These are phyloP conservation scores for Epichloe glyceriae DNA, from an alignment of 2,329 filamentous ascomycete species.

Conservation along the genomic window DNA sequence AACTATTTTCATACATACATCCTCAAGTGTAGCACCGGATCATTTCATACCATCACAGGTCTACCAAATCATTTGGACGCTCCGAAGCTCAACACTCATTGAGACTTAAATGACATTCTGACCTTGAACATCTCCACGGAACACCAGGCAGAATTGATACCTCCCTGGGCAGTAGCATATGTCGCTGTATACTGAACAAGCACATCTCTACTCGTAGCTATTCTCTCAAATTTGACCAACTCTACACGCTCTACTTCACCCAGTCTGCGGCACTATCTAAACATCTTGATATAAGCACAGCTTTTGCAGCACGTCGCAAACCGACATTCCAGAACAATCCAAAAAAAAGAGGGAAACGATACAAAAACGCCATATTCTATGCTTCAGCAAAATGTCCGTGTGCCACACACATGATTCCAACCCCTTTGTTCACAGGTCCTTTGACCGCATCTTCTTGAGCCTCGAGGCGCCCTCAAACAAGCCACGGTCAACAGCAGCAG, in stretches of 20 bases:
- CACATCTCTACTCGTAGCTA: not conserved
- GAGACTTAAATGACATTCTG: too few relatives aligned
- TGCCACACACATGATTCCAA: not conserved
- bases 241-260: not conserved
- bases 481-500: slow-evolving; percentile 81
- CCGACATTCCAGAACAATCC: not conserved
- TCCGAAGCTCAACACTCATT: too few relatives aligned
- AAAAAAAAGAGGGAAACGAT: not conserved
- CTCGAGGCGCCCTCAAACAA: slow-evolving; percentile 78
- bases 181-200: not conserved
- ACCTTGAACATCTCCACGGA: too few relatives aligned
- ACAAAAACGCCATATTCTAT: slow-evolving; percentile 3
- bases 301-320: not conserved
- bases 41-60: too few relatives aligned
- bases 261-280: not conserved
- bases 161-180: too few relatives aligned
- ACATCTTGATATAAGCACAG: not conserved
- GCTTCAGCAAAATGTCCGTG: not conserved
- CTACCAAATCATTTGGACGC: too few relatives aligned
- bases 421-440: slow-evolving; percentile 34
- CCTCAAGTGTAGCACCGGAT: too few relatives aligned
- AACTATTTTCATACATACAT: too few relatives aligned
- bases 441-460: slow-evolving; percentile 72
- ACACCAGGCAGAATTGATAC: too few relatives aligned
- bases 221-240: not conserved